These are phyloP conservation scores for Fusarium sp. DNA, from an alignment of 2,329 filamentous ascomycete genomes.

Conservation along the genomic window DNA sequence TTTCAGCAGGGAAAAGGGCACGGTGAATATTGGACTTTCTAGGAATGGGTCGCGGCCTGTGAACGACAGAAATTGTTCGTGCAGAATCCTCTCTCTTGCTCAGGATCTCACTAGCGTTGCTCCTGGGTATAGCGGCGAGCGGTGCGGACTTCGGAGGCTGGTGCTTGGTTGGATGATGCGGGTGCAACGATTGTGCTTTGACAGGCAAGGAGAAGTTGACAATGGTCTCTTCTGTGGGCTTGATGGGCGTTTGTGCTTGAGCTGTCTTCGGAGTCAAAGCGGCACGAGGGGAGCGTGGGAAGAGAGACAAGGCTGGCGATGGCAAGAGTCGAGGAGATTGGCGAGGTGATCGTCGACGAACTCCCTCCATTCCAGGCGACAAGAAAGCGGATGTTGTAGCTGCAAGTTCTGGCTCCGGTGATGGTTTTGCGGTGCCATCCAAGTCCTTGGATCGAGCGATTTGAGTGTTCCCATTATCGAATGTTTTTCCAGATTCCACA, in stretches of 20 bases:
- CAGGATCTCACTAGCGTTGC: conserved; percentile 28
- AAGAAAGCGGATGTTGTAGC: conserved; percentile 60
- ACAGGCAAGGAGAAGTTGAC: conserved; percentile 43
- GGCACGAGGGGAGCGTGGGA: conserved; percentile 8
- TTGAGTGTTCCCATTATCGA: conserved; percentile 48
- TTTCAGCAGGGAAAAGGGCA: conserved; percentile 59
- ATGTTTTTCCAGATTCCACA: conserved; percentile 58
- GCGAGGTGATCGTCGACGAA: conserved; percentile 64
- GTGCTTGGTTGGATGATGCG: conserved; percentile 44
- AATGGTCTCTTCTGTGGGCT: conserved; percentile 16
- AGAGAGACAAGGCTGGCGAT: conserved; percentile 27
- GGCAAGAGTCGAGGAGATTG: conserved; percentile 59
- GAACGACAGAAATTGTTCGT: conserved; percentile 53
- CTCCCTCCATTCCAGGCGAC: conserved; percentile 62
- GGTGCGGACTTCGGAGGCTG: conserved; percentile 32
- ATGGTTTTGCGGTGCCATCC: not conserved
- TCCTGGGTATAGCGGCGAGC: conserved; percentile 31
- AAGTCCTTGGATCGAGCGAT: not conserved
- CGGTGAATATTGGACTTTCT: conserved; percentile 60
- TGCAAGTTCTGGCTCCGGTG: conserved; percentile 46
- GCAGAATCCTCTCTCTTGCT: conserved; percentile 10
- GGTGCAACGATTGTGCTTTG: conserved; percentile 33
- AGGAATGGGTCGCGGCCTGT: conserved; percentile 67
- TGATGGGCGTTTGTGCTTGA: conserved; percentile 11
- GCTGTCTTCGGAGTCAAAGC: not conserved